Evolutionary conservation across 345 rosid species (phyloP), one percentile per base, ranked within the genome.

Genomic region (Hibiscus mutabilis): DNA sequence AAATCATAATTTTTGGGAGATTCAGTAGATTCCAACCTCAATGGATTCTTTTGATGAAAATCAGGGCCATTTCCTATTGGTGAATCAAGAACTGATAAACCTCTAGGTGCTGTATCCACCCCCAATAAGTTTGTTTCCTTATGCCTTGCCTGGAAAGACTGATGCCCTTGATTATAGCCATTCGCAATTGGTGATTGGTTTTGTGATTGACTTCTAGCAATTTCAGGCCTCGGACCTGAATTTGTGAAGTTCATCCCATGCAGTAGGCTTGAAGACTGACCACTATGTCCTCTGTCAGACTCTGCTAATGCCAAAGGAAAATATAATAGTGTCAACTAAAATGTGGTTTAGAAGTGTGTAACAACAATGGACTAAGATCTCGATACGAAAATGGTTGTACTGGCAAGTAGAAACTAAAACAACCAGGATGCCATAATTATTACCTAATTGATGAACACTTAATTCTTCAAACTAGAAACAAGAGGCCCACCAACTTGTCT

Each of bases 111-210:
- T 70, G 80, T 60, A 81, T 82, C 88, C 81, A 83, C 55, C 77
- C 89, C 97, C 86, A 83, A 62, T 81, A 83, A 75, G 72, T 86
- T 80, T 66, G 84, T 78, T 56, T 85, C 92, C 81, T 77, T 80
- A 70, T 83, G 94, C 84, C 82, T 83, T 13, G 85, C 62, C 69
- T 74, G 87, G 56, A 84, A 68, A 73, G 59, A 60, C 73, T 73
- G 84, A 79, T 83, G 84, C 66, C 85, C 95, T 60, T 80, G 96
- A 77, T 84, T 64, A 74, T 83, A 88, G 73, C 94, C 96, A 87
- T 86, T 94, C 60, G 77, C 53, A 59, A 80, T 73, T 42, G 85
- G 75, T 62, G 79, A 87, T 56, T 84, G 91, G 67, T 72, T 85
- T 76, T 87, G 96, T 35, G 83, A 73, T 56, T 81, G 85, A 62